Base-by-base conservation (phyloP, 371 early-diverging fungal species). In the Mucor mucedo region DNA sequence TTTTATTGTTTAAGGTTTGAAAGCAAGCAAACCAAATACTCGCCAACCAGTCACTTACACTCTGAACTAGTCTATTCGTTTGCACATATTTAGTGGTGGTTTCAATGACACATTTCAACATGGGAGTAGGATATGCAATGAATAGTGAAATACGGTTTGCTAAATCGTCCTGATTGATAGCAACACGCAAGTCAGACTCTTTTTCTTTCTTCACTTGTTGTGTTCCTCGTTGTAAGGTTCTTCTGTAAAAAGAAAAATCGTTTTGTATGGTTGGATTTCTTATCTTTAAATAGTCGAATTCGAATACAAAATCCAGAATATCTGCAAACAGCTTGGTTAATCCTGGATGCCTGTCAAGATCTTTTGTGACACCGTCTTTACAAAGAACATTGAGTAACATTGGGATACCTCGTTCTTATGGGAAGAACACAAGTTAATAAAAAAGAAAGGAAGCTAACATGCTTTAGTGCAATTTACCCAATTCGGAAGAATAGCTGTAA, bases 181-280 rank as follows among this genome's bases (percentile, higher is more conserved):
- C 80, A 8, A 76, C 74, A 32, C 79, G 78, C 52, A 87, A 60
- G 68, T 87, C 85, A 5, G 66, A 61, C 40, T 41, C 49, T 11
- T 40, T 39, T 6, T 14, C 30, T 5, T 61, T 71, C 60, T 58
- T 50, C 14, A 60, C 65, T 13, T 53, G 21, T 21, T 21, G 9
- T 14, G 74, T 77, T 67, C 92, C 91, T 47, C 91, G 89, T 44
- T 88, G 90, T 16, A 95, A 80, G 50, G 94, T 92, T 55, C 98
- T 88, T 55, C 97, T 89, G 74, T 98, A 98, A 72, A 93, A 98
- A 8, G 95, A 94, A 61, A 98, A 94, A 72, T 97, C 98, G 77
- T 98, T 98, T 73, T 98, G 98, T 65, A 97, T 85, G 60, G 93
- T 89, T 40, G 97, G 92, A 62, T 92, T 93, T 68, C 83, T 78